Conservation (phyloP, 1,284 basidiomycete species). For the Ceratobasidium theobromae region DNA sequence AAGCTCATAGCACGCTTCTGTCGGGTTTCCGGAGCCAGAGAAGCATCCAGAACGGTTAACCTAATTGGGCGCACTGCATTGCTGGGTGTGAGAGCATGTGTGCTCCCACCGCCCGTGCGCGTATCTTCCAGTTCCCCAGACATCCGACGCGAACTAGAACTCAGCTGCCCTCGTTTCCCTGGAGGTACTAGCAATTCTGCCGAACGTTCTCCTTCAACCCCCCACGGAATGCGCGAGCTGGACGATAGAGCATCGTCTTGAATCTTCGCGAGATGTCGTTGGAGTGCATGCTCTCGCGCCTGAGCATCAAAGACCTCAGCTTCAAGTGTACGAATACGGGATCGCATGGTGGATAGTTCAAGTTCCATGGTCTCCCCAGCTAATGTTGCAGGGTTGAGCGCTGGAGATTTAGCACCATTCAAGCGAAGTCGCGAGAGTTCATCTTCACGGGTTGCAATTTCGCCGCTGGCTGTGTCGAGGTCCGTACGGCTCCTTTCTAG, state of each 20-base stretch:
- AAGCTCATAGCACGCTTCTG: constrained; percentile 85
- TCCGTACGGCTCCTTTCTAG: constrained; percentile 53
- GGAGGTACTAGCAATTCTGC: background rate
- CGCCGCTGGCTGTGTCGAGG: constrained; percentile 30
- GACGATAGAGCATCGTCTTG: constrained; percentile 61
- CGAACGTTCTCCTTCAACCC: background rate
- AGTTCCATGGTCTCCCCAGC: constrained; percentile 72
- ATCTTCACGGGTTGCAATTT: constrained; percentile 3
- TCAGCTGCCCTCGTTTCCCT: constrained; percentile 12
- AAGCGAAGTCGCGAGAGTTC: constrained; percentile 37
- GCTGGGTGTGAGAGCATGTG: constrained; percentile 48
- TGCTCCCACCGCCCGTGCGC: constrained; percentile 52
- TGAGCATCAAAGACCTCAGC: constrained; percentile 70
- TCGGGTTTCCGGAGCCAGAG: constrained; percentile 69
- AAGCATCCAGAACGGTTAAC: constrained; percentile 61
- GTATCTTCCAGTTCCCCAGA: constrained; percentile 18
- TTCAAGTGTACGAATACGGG: constrained; percentile 74
- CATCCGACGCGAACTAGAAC: constrained; percentile 1
- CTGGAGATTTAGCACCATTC: constrained; percentile 39
- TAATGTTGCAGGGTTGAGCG: constrained; percentile 47
- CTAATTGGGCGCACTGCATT: constrained; percentile 47
- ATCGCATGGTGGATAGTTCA: constrained; percentile 75
- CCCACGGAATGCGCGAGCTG: constrained; percentile 46
- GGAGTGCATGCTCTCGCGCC: constrained; percentile 65
- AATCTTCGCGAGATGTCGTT: constrained; percentile 62